Base-by-base conservation (phyloP, 805 yeast genomes). In the Nakazawaea sp. region DNA sequence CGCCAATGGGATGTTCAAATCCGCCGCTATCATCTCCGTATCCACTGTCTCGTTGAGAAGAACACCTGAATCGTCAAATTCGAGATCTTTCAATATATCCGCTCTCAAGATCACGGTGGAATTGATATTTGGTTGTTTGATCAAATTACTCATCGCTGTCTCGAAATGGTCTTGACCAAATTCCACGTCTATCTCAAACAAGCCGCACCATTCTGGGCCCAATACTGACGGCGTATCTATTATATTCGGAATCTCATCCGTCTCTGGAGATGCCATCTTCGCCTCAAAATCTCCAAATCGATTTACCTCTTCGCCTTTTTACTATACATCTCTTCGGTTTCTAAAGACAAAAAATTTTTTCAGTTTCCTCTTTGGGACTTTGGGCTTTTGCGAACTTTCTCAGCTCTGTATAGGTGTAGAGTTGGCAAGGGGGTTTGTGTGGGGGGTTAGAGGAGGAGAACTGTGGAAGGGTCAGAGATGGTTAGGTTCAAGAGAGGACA, bases 71-170 rank as follows among this genome's bases (percentile, higher is more conserved):
- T 61, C 52, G 17, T 58, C 66, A 49, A 64, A 75, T 5, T 50
- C 57, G 39, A 61, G 61, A 46, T 78, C 81, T 30, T 65, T 63
- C 32, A 84, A 53, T 18, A 88, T 75, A 58, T 90, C 97, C 0
- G 97, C 95, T 46, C 97, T 64, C 58, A 90, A 64, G 24, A 89
- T 82, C 25, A 87, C 92, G 0, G 96, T 83, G 9, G 97, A 89
- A 59, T 89, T 90, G 59, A 87, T 83, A 53, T 88, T 84, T 13
- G 96, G 96, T 45, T 85, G 86, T 42, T 71, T 68, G 37, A 87
- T 82, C 43, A 87, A 66, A 55, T 86, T 84, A 30, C 72, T 58
- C 89, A 87, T 81, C 5, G 96, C 96, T 3, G 62, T 61, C 39
- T 75, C 78, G 51, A 79, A 87, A 58, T 87, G 85, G 4, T 55